Evolutionary conservation across 371 early-diverging fungal species (phyloP).

Genomic region (Basidiobolus meristosporus): DNA sequence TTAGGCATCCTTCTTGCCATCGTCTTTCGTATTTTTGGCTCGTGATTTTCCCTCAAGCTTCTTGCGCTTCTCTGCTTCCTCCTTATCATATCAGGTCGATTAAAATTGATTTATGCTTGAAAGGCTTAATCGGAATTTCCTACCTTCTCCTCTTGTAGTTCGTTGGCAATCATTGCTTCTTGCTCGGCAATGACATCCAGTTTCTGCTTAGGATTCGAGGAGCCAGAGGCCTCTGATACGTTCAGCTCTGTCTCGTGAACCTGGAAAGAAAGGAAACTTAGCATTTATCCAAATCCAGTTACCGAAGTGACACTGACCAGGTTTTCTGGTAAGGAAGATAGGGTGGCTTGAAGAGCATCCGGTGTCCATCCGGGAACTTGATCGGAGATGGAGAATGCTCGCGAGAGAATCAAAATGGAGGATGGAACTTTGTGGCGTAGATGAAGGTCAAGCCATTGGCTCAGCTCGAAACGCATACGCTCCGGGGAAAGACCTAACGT

Average conservation of each 20-base stretch:
- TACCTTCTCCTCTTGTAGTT: constrained; percentile 43
- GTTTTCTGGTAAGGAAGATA: constrained; percentile 79
- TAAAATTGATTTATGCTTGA: no score
- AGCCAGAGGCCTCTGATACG: constrained; percentile 70
- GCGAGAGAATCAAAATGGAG: constrained; percentile 77
- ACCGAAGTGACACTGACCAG: constrained; percentile 28
- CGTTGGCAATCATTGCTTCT: constrained; percentile 87
- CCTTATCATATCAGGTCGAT: no score
- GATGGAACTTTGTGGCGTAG: constrained; percentile 79
- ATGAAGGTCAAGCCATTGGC: constrained; percentile 90
- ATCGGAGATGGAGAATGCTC: constrained; percentile 41
- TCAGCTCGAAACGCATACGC: constrained; percentile 66
- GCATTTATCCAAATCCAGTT: background rate
- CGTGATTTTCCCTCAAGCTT: no score
- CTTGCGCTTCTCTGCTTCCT: no score
- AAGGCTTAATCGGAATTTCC: no score
- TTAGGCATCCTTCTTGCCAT: no score
- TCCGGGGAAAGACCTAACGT: constrained; percentile 71
- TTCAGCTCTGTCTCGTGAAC: constrained; percentile 72
- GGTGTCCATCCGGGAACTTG: constrained; percentile 13
- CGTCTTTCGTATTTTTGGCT: no score
- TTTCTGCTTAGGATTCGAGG: constrained; percentile 80
- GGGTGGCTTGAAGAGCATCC: constrained; percentile 85
- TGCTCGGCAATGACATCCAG: constrained; percentile 86
- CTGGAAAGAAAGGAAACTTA: constrained; percentile 3